phyloP scores from a whole-genome alignment of 257 asterid species.

The Fraxinus anomala region DNA sequence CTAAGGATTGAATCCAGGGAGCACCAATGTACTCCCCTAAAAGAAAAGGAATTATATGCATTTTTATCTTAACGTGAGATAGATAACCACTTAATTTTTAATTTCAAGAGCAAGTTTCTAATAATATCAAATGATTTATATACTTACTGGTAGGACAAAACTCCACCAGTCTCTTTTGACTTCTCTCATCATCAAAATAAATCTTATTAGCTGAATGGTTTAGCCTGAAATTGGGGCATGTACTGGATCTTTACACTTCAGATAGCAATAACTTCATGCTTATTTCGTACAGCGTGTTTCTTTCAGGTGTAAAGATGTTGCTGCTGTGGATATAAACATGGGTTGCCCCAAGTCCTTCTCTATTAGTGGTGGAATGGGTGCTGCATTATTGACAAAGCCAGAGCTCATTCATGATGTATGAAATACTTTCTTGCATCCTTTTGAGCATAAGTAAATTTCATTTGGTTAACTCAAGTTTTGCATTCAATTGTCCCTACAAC shows the following conservation, averaged over 20 bases:
- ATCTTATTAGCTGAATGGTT: neutral
- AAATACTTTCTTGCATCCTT: constrained; percentile 22
- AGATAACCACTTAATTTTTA: neutral
- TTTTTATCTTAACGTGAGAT: neutral
- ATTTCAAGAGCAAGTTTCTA: neutral
- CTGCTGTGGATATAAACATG: constrained; percentile 93
- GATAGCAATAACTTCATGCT: constrained; percentile 19
- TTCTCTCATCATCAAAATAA: constrained; percentile 1
- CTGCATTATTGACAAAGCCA: constrained; percentile 85
- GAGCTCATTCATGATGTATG: constrained; percentile 93
- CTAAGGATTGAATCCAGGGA: neutral
- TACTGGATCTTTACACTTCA: constrained; percentile 6
- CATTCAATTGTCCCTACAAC: constrained; percentile 12
- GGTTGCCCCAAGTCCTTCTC: constrained; percentile 96
- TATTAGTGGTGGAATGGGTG: constrained; percentile 98
- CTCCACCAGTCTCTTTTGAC: neutral
- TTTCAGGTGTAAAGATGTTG: constrained; percentile 82
- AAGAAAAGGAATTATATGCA: neutral
- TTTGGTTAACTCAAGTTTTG: constrained; percentile 2
- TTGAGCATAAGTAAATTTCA: constrained; percentile 4
- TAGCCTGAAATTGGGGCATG: constrained; percentile 4
- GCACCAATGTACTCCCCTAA: neutral
- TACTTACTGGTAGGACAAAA: constrained; percentile 2
- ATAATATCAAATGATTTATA: neutral
- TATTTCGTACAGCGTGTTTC: constrained; percentile 18